Conservation (phyloP, 164 flowering plant genomes). For the Nymphaea colorata region DNA sequence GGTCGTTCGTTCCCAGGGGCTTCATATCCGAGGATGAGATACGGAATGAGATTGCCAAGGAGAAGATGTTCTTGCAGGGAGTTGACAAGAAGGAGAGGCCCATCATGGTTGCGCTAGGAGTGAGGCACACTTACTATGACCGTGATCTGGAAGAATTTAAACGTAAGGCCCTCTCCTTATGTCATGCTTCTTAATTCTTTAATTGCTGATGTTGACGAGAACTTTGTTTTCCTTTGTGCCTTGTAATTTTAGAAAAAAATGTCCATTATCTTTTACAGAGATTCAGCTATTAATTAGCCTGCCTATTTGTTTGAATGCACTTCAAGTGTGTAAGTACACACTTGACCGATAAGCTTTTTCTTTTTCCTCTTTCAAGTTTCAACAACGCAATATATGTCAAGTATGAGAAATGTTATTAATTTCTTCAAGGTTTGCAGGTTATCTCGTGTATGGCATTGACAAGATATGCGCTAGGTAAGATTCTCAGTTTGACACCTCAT, state of each 20-base stretch:
- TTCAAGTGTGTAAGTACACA: no score
- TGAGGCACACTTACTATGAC: slow-evolving; percentile 32
- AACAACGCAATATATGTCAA: no score
- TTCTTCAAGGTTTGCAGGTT: slow-evolving; percentile 29
- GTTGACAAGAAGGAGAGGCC: slow-evolving; percentile 59
- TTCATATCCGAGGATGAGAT: slow-evolving; percentile 37
- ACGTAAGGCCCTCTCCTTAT: slow-evolving; percentile 24
- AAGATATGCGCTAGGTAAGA: slow-evolving; percentile 57
- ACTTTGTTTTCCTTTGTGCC: not conserved
- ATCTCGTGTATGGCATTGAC: slow-evolving; percentile 42
- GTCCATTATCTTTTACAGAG: not conserved
- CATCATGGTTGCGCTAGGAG: slow-evolving; percentile 22
- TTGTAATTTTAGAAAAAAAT: not conserved
- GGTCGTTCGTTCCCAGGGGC: slow-evolving; percentile 46
- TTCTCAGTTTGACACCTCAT: not conserved
- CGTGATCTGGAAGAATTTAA: slow-evolving; percentile 58
- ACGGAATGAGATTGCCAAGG: slow-evolving; percentile 44
- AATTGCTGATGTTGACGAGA: no score
- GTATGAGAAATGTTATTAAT: no score
- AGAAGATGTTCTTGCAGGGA: slow-evolving; percentile 70
- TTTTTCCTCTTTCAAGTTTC: no score
- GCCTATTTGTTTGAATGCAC: no score
- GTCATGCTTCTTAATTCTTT: not conserved
- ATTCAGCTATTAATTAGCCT: not conserved
- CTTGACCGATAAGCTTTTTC: no score